Conservation (phyloP, 192 early-diverging fungal genomes). For the Entomortierella parvispora region DNA sequence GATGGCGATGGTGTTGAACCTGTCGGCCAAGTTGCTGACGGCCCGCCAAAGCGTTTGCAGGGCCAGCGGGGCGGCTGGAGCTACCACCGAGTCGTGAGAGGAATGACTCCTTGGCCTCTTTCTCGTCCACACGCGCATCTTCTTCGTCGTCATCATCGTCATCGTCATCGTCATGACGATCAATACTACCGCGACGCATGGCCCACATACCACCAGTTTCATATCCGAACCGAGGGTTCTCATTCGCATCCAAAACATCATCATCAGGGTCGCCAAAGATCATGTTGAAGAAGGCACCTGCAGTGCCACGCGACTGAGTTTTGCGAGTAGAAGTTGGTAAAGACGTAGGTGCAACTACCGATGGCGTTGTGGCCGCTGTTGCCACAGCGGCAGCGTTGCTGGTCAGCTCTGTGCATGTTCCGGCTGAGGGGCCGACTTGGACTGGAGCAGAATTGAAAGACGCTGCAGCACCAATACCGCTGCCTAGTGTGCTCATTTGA, state of each 20-base stretch:
- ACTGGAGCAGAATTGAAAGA: no score
- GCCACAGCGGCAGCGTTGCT: not conserved
- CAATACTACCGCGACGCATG: constrained; percentile 19
- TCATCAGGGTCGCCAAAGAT: constrained; percentile 31
- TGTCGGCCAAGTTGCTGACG: not conserved
- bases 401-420: not conserved
- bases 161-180: constrained; percentile 29
- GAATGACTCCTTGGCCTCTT: not conserved
- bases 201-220: constrained; percentile 36
- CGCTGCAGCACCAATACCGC: no score
- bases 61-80: not conserved
- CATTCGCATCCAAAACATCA: constrained; percentile 9
- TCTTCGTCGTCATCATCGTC: constrained; percentile 43
- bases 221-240: constrained; percentile 31
- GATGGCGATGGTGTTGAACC: not conserved
- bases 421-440: no score
- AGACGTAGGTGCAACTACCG: not conserved
- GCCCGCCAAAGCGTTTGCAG: not conserved
- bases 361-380: not conserved
- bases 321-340: constrained; percentile 7
- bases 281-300: constrained; percentile 42
- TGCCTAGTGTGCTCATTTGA: not conserved
- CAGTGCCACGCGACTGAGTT: constrained; percentile 5
- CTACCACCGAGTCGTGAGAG: no score
- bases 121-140: no score